Conservation (phyloP, 768 basidiomycete genomes). For the Russula earlei region DNA sequence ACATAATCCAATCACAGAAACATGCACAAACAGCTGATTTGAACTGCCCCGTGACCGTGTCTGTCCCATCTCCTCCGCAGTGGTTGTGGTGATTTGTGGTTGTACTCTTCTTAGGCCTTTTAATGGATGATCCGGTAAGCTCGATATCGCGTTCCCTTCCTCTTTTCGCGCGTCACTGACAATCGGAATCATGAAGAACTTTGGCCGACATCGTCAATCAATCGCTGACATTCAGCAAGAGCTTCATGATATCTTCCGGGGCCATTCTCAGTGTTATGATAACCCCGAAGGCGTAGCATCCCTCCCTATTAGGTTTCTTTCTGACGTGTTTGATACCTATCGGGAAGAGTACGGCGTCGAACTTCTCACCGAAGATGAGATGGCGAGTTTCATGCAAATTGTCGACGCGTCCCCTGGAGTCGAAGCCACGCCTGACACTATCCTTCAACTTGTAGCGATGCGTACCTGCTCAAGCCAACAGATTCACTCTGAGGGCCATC, state of each 20-base stretch:
- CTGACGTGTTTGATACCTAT: conserved; percentile 59
- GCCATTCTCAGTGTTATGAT: conserved; percentile 49
- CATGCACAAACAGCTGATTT: too few species aligned
- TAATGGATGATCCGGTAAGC: conserved; percentile 13
- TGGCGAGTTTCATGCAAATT: conserved; percentile 46
- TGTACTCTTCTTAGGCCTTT: too few species aligned
- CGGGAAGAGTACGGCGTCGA: conserved; percentile 50
- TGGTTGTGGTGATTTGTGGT: too few species aligned
- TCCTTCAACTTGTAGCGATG: conserved; percentile 53
- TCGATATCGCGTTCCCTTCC: background rate
- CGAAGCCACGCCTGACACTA: conserved; percentile 57
- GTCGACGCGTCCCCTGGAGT: conserved; percentile 52
- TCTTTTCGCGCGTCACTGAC: background rate
- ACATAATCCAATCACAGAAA: too few species aligned
- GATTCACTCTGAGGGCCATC: conserved; percentile 10
- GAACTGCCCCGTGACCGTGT: too few species aligned
- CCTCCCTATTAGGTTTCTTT: conserved; percentile 62
- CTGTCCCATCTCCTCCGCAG: too few species aligned
- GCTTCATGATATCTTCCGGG: conserved; percentile 55
- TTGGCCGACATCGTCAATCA: conserved; percentile 60
- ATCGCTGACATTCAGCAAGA: conserved; percentile 61
- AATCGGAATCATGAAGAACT: conserved; percentile 16
- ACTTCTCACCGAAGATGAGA: conserved; percentile 58
- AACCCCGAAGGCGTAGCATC: conserved; percentile 52
- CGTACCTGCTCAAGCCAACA: conserved; percentile 17